These are phyloP conservation scores for Pleurostoma richardsiae DNA, from an alignment of 2,329 filamentous ascomycete genomes.

Conservation along the genomic window DNA sequence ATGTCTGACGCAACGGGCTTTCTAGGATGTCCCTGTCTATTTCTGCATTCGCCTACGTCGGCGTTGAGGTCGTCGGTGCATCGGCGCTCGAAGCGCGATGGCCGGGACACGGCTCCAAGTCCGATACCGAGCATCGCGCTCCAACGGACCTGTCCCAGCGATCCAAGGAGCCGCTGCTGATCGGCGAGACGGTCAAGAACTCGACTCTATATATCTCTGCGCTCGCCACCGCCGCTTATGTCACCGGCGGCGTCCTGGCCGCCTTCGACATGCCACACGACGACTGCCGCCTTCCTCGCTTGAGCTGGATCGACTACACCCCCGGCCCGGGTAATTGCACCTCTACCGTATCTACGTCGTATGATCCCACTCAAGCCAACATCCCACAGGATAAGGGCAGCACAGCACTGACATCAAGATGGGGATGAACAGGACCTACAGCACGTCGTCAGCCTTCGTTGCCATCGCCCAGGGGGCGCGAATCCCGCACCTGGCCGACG, in stretches of 20 bases:
- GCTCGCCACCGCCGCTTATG: conserved; percentile 19
- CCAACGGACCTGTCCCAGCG: conserved; percentile 5
- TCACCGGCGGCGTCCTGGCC: conserved; percentile 15
- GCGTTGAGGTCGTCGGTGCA: conserved; percentile 24
- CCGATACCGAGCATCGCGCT: conserved; percentile 3
- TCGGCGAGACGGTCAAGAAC: conserved; percentile 17
- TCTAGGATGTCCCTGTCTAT: conserved; percentile 20
- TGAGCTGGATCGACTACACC: conserved; percentile 13
- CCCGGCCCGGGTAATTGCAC: background rate
- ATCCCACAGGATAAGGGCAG: too few relatives aligned
- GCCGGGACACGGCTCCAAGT: conserved; percentile 8
- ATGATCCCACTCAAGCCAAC: too few relatives aligned
- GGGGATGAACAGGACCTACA: too few relatives aligned
- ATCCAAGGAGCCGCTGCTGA: conserved; percentile 9
- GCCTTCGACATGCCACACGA: conserved; percentile 16
- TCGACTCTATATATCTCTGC: conserved; percentile 17
- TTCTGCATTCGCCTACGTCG: conserved; percentile 25
- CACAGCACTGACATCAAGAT: too few relatives aligned
- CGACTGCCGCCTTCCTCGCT: conserved; percentile 15
- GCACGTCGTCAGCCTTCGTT: conserved; percentile 17
- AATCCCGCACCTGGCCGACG: conserved; percentile 12
- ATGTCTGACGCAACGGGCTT: too few relatives aligned
- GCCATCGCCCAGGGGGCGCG: conserved; percentile 14
- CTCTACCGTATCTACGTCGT: background rate
- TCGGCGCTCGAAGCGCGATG: conserved; percentile 23